Base-by-base conservation (phyloP, 768 basidiomycete genomes). In the Tephrocybe sp. region DNA sequence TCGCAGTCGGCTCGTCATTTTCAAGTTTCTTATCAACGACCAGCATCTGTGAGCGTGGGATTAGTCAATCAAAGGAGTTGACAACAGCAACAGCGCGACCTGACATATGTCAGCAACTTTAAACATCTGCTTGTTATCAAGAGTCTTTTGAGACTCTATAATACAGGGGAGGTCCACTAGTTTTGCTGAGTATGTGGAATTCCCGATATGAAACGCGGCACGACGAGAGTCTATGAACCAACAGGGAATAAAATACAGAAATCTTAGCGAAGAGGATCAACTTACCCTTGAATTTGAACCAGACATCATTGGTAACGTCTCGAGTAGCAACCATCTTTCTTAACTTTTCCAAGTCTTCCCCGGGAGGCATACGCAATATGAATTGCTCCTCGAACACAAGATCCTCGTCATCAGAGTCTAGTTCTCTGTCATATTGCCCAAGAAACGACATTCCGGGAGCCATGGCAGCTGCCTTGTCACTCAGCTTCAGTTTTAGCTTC, bases 91-190 rank as follows among this genome's bases (percentile, higher is more conserved):
- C 32, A 44, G 51, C 56, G 60, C 60, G 60, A 93, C 92, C 82
- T 97, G 95, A 72, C 91, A 96, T 71, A 99, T 96, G 65, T 99
- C 97, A 34, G 94, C 95, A 5, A 95, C 91, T 69, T 99, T 99
- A 77, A 98, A 97, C 83, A 97, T 88, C 63, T 97, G 93, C 66
- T 95, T 93, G 65, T 86, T 89, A 69, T 98, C 97, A 44, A 96
- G 69, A 1, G 96, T 93, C 75, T 98, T 98, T 68, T 98, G 95
- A 11, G 91, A 83, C 64, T 99, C 97, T 56, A 95, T 77, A 45
- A 99, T 82, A 67, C 90, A 91, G 1, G 97, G 97, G 39, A 99
- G 73, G 68, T 99, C 97, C 51, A 98, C 97, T 19, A 99, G 80
- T 68, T 98, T 98, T 17, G 96, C 83, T 23, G 90, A 82, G 65